Evolutionary conservation across 2,329 filamentous ascomycete species (phyloP), one percentile per base, ranked within the genome.

Genomic region (Diaporthe caulivora): DNA sequence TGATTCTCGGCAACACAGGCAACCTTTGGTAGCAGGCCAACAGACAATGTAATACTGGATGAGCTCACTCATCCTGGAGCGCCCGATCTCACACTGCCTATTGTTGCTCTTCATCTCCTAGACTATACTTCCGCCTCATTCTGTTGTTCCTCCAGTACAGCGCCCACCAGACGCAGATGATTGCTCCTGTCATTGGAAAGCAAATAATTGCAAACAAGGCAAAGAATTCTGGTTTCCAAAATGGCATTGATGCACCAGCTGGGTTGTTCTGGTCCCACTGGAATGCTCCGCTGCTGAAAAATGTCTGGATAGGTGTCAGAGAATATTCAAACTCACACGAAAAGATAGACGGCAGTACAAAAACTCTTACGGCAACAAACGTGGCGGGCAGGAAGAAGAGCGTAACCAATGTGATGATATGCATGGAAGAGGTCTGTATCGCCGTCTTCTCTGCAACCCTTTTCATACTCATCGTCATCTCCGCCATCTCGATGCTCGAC

Each of bases 371-470:
- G 26, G 65, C 65, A 24, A 81, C 75, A 54, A 81, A 81, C 5
- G 79, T 81, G 0, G 76, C 79, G 8, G 80, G 80, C 2, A 81
- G 76, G 55, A 81, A 81, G 1, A 79, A 76, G 7, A 81, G 76
- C 8, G 79, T 79, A 26, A 81, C 76, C 31, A 78, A 72, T 0
- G 79, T 81, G 31, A 81, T 81, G 11, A 80, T 74, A 29, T 80
- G 79, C 79, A 81, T 81, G 1, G 80, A 80, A 8, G 78, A 75
- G 0, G 79, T 81, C 64, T 81, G 76, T 72, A 88, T 84, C 37
- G 87, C 86, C 18, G 84, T 86, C 60, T 88, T 87, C 24, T 85
- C 78, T 0, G 87, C 87, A 21, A 89, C 88, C 68, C 83, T 84
- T 76, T 88, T 86, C 75, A 87, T 88, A 9, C 42, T 44, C n/a